Evolutionary conservation across 2,329 filamentous ascomycete genomes (phyloP), one percentile per base, ranked within the genome.

Genomic region (Leptographium galeiforme): DNA sequence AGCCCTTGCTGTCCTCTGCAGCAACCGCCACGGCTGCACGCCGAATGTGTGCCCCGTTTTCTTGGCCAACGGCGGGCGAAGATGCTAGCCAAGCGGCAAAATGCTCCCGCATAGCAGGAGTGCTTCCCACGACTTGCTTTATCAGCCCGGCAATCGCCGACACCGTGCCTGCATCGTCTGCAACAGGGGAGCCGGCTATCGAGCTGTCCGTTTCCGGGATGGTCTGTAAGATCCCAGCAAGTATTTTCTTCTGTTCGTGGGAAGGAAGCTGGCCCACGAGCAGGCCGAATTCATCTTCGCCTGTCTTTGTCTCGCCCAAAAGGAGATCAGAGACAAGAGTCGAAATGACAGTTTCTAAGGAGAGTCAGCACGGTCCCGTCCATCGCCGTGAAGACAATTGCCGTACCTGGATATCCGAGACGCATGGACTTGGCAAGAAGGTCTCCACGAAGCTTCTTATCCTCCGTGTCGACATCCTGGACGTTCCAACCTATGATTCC

Each of bases 381-480:
- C 1, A 30, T 39, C 6, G 6, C 32, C 12, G 10, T 7, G 6
- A n/a, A 16, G 3, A 40, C 70, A 63, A 13, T 36, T 8, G 8
- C 3, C 34, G 8, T 72, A 86, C 87, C 84, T 52, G 76, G 71
- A 66, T 93, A 88, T 3, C 87, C 88, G 34, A 95, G 66, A 34
- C 77, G 82, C 55, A 91, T 69, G 1, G 79, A 73, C 57, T 84
- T 82, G 4, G 78, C 68, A 14, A 81, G 68, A 1, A 82, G 50
- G 4, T 74, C 71, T 16, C 70, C 71, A 45, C 68, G 71, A 8
- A 75, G 61, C 49, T 68, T 74, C 13, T 65, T 56, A 10, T 69
- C 67, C 10, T 71, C 63, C 12, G 65, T 59, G 58, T 64, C 66
- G 60, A 53, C 57, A 36, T 57, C 65, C 53, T 53, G 59, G 47